These are phyloP conservation scores for Kregervanrija fluxuum DNA, from an alignment of 805 yeast species.

Conservation along the genomic window DNA sequence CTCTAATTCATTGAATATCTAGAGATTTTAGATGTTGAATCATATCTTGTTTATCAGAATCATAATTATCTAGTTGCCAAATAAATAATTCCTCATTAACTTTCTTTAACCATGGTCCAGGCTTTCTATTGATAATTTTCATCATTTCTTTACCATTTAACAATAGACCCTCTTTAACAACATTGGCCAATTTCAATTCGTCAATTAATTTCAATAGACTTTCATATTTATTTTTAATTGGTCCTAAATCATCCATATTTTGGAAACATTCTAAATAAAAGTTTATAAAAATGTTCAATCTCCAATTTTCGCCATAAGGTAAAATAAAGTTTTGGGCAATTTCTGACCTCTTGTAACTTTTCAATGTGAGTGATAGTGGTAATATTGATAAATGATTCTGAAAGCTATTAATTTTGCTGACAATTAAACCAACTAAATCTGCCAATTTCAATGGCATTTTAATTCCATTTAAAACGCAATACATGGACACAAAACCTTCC, in stretches of 20 bases:
- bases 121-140: slow-evolving; percentile 44
- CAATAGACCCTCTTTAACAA: slow-evolving; percentile 50
- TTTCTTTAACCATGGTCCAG: slow-evolving; percentile 82
- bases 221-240: slow-evolving; percentile 25
- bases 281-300: slow-evolving; percentile 26
- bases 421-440: slow-evolving; percentile 40
- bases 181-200: slow-evolving; percentile 31
- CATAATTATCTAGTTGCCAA: slow-evolving; percentile 79
- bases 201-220: slow-evolving; percentile 28
- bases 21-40: slow-evolving; percentile 30
- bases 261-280: slow-evolving; percentile 14
- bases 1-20: not conserved
- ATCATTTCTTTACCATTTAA: slow-evolving; percentile 71
- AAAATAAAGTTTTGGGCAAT: slow-evolving; percentile 52
- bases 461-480: slow-evolving; percentile 61
- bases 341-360: slow-evolving; percentile 41
- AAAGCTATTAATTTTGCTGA: slow-evolving; percentile 27
- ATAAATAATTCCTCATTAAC: slow-evolving; percentile 47
- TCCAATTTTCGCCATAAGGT: slow-evolving; percentile 46
- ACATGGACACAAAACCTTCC: slow-evolving; percentile 34
- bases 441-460: slow-evolving; percentile 54
- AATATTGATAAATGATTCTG: not conserved
- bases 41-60: slow-evolving; percentile 45
- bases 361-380: slow-evolving; percentile 6
- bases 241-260: slow-evolving; percentile 10